Base-by-base conservation (phyloP, 2,329 filamentous ascomycete genomes). In the Xylogone sp. region DNA sequence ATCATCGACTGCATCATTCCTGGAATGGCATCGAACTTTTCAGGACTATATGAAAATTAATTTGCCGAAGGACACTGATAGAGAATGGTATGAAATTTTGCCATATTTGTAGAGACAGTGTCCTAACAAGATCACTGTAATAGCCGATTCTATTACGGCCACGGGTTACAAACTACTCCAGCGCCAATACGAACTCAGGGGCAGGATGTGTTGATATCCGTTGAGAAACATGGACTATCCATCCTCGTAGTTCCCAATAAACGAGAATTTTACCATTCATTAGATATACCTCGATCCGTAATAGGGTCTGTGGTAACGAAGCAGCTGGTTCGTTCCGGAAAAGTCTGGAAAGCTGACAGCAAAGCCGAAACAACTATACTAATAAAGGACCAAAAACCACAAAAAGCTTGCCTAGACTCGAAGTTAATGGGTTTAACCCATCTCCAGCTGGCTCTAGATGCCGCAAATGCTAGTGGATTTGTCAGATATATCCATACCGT, bases 11-110 rank as follows among this genome's bases (percentile, higher is more conserved):
- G 55, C 59, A 20, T 48, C 16, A 3, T 44, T 50, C 2, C 31
- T n/a, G 43, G 51, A 52, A 7, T 65, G 64, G 64, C 56, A 53
- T 24, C 31, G 45, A 9, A 31, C 19, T 8, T 63, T 65, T 19
- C 53, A 60, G 18, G 10, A 29, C 2, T 65, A 59, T 44, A n/a
- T 9, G 60, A 64, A 34, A 24, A 49, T 1, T 20, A 54, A 12
- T 52, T n/a, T 29, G n/a, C 21, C 43, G 22, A 7, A 4, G n/a
- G 45, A 18, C 8, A 53, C 29, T 19, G 18, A 29, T 9, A 13
- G n/a, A 39, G n/a, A 39, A 39, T 16, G n/a, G 34, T 39, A 7
- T 39, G 34, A 16, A 39, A 5, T 16, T 39, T 5, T 39, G n/a
- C 34, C 34, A 7, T 18, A 9, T 39, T 13, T 9, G 10, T 7